Evolutionary conservation across 2,329 filamentous ascomycete species (phyloP).

Genomic region (Cordyceps fumosorosea): DNA sequence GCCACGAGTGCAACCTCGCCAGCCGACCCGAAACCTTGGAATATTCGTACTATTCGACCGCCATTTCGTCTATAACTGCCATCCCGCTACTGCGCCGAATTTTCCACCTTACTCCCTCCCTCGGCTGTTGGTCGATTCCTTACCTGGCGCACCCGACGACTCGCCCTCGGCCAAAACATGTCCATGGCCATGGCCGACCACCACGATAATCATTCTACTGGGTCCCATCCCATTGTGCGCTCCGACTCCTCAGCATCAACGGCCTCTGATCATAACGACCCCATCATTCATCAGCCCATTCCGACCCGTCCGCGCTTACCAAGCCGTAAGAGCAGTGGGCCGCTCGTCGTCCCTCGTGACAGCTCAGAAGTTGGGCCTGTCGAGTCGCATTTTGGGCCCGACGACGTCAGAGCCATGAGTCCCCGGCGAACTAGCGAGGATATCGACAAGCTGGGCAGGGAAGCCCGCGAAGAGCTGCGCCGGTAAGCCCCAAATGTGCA

Average conservation of each 20-base stretch:
- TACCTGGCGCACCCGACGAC: background rate
- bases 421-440: constrained; percentile 86
- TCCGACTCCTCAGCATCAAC: constrained; percentile 31
- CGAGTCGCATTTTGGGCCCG: constrained; percentile 71
- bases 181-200: constrained; percentile 18
- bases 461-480: constrained; percentile 63
- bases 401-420: constrained; percentile 92
- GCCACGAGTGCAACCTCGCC: background rate
- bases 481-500: constrained; percentile 34
- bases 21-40: background rate
- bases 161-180: background rate
- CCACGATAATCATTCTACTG: constrained; percentile 17
- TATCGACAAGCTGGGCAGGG: constrained; percentile 77
- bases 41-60: background rate
- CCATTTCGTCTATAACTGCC: background rate
- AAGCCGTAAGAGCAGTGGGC: constrained; percentile 72
- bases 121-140: background rate
- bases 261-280: constrained; percentile 30
- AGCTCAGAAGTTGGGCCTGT: constrained; percentile 65
- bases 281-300: constrained; percentile 42
- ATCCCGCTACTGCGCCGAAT: background rate
- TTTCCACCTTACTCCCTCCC: background rate
- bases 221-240: constrained; percentile 29
- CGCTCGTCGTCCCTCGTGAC: constrained; percentile 75
- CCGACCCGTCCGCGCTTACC: constrained; percentile 60